These are phyloP conservation scores for Acorus calamus DNA, from an alignment of 106 monocot genomes.

Conservation along the genomic window DNA sequence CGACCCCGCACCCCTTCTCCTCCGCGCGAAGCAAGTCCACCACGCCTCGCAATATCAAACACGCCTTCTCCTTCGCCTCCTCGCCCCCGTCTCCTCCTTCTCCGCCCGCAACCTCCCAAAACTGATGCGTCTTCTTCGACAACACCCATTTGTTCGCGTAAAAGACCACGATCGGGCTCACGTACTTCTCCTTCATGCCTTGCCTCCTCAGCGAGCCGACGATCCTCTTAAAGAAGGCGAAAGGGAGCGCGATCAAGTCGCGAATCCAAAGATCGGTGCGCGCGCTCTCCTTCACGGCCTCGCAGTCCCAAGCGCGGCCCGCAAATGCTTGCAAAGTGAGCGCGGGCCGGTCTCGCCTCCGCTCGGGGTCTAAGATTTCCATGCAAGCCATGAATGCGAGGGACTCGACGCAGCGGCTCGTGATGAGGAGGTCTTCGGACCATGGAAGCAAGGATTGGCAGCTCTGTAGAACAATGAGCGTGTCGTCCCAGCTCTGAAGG, in stretches of 20 bases:
- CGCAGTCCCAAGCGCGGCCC: slow-evolving; percentile 38
- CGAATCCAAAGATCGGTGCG: slow-evolving; percentile 56
- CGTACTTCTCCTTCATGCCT: slow-evolving; percentile 87
- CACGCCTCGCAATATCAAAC: slow-evolving; percentile 35
- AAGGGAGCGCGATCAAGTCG: slow-evolving; percentile 68
- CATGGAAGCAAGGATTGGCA: slow-evolving; percentile 39
- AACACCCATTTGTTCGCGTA: slow-evolving; percentile 85
- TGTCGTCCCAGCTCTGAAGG: slow-evolving; percentile 80
- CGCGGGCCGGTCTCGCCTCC: slow-evolving; percentile 18
- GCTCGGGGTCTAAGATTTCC: slow-evolving; percentile 85
- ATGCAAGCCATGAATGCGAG: slow-evolving; percentile 91
- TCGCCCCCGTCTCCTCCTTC: slow-evolving; percentile 15
- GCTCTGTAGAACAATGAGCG: slow-evolving; percentile 57
- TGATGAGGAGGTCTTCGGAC: slow-evolving; percentile 60
- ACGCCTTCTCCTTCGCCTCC: slow-evolving; percentile 24
- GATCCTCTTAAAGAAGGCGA: slow-evolving; percentile 55
- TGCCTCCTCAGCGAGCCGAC: slow-evolving; percentile 58
- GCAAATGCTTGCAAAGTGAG: slow-evolving; percentile 22
- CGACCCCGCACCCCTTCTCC: slow-evolving; percentile 18
- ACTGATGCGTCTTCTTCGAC: slow-evolving; percentile 46
- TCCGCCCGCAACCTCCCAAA: slow-evolving; percentile 19
- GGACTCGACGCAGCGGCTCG: slow-evolving; percentile 69
- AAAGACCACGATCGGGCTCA: slow-evolving; percentile 55
- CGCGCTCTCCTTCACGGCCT: slow-evolving; percentile 37
- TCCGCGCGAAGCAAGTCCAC: slow-evolving; percentile 43